Evolutionary conservation across 2,329 filamentous ascomycete species (phyloP).

Genomic region (Lithohypha guttulata): DNA sequence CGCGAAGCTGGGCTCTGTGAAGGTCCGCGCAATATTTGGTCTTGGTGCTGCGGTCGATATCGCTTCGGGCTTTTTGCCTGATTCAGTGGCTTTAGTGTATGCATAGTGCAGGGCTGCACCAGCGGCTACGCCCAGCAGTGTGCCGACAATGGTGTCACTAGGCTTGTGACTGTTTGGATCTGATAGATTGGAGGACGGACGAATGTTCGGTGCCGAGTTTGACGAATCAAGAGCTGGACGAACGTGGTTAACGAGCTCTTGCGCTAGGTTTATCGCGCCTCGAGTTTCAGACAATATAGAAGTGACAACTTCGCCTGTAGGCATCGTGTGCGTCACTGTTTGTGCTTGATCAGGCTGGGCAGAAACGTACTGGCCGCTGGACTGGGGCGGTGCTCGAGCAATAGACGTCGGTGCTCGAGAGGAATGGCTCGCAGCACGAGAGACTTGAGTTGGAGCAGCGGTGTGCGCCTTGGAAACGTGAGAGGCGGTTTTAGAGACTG

Average conservation of each 20-base stretch:
- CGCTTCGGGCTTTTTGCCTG: constrained; percentile 12
- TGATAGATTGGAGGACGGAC: constrained; percentile 15
- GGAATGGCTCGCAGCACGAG: not conserved
- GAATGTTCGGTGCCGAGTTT: constrained; percentile 16
- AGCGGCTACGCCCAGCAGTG: constrained; percentile 67
- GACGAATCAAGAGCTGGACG: constrained; percentile 12
- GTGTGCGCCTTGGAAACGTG: constrained; percentile 7
- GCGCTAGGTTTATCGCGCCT: constrained; percentile 23
- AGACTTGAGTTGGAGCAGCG: constrained; percentile 4
- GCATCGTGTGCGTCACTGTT: constrained; percentile 6
- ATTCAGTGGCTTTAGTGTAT: constrained; percentile 50
- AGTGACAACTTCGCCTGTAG: constrained; percentile 25
- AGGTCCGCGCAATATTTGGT: not conserved
- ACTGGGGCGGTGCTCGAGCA: constrained; percentile 4
- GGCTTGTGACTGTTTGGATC: constrained; percentile 25
- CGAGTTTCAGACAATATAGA: constrained; percentile 32
- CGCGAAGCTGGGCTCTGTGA: constrained; percentile 1
- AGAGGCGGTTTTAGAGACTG: constrained; percentile 8
- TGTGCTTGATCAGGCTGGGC: not conserved
- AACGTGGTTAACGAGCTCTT: constrained; percentile 19
- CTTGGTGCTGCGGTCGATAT: constrained; percentile 4
- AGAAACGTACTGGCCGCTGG: not conserved
- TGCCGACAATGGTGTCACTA: constrained; percentile 59
- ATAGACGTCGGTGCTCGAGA: constrained; percentile 4
- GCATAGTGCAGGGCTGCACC: constrained; percentile 68